A percentile compares a stretch with the other conserved stretches of the same genome.
Conservation (phyloP, 805 yeast species). For the Barnettozyma californica region DNA sequence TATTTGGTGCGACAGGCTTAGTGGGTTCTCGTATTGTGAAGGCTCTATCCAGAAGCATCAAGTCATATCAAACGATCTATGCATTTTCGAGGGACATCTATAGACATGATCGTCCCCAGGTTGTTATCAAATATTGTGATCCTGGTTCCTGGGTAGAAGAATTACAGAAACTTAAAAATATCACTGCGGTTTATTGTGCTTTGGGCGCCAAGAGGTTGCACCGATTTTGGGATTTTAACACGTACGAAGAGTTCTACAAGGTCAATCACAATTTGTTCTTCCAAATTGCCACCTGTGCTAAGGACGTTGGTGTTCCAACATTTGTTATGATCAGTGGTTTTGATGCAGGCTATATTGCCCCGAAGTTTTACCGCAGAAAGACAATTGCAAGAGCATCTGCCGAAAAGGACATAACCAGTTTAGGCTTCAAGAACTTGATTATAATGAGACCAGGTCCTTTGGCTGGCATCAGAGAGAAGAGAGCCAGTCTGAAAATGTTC, state of each 20-base stretch:
- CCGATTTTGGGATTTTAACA: constrained; percentile 3
- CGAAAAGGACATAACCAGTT: constrained; percentile 9
- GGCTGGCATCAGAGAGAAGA: constrained; percentile 14
- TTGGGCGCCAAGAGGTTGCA: constrained; percentile 10
- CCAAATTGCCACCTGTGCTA: constrained; percentile 14
- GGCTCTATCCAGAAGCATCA: constrained; percentile 7
- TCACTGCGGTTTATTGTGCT: constrained; percentile 14
- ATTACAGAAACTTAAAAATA: constrained; percentile 9
- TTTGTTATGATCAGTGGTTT: constrained; percentile 11
- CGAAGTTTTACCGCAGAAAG: constrained; percentile 7
- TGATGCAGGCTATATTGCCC: constrained; percentile 5
- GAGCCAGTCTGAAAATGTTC: constrained; percentile 8
- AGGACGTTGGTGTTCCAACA: constrained; percentile 7
- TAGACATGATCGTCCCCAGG: constrained; percentile 9
- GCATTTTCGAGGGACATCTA: constrained; percentile 9
- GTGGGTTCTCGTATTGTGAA: constrained; percentile 13
- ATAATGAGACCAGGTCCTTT: constrained; percentile 14
- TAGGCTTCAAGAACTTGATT: constrained; percentile 8
- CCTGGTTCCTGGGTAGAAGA: constrained; percentile 12
- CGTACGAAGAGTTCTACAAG: constrained; percentile 5
- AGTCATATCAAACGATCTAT: constrained; percentile 5
- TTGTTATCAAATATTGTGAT: constrained; percentile 9
- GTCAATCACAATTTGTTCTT: constrained; percentile 12
- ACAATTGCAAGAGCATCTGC: constrained; percentile 10
- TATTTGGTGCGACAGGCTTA: constrained; percentile 17